phyloP scores from a whole-genome alignment of 176 grass and related monocot species.

The Oryza meridionalis region DNA sequence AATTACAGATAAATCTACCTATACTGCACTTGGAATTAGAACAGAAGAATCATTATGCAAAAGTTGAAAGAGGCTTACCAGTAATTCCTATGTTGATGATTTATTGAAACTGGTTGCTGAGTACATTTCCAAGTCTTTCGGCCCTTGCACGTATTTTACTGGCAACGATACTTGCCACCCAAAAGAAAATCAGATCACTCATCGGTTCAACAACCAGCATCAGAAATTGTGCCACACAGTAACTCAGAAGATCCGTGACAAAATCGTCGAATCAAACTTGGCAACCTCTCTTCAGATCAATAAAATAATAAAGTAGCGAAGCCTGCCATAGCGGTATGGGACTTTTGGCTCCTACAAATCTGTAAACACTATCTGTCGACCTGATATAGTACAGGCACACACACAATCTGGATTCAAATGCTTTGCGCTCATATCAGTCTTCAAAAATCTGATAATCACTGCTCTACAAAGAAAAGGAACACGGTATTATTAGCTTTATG shows the following conservation, averaged over 20 bases:
- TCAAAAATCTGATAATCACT: background rate
- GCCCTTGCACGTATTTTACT: background rate
- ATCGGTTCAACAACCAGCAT: background rate
- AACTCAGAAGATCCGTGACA: background rate
- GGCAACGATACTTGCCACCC: background rate
- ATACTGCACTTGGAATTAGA: background rate
- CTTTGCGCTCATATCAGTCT: background rate
- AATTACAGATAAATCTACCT: constrained; percentile 14
- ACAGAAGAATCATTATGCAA: background rate
- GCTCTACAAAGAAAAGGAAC: background rate
- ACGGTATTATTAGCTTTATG: constrained; percentile 26
- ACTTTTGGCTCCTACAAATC: constrained; percentile 11
- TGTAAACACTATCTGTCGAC: background rate
- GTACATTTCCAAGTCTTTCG: background rate
- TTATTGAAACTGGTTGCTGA: background rate
- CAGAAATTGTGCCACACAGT: background rate
- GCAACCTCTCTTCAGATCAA: background rate
- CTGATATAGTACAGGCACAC: background rate
- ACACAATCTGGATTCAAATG: constrained; percentile 7
- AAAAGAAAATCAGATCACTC: background rate
- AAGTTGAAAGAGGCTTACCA: background rate
- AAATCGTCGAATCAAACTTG: background rate
- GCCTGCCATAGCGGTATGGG: background rate
- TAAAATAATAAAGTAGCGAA: background rate
- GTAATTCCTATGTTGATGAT: background rate